Evolutionary conservation across 306 rosid species (phyloP).

Genomic region (Prunus mira): DNA sequence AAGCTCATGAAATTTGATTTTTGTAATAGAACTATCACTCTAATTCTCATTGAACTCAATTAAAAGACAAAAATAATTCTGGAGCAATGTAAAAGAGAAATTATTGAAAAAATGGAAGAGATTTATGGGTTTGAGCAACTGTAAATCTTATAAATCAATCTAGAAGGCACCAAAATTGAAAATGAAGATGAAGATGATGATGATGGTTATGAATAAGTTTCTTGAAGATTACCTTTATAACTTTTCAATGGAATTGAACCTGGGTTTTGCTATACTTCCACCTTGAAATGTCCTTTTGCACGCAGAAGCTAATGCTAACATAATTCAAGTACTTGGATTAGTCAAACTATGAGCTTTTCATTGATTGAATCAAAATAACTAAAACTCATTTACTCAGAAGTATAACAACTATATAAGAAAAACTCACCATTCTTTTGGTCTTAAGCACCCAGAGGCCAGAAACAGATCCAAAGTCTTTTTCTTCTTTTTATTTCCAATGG

Average conservation of each 20-base stretch:
- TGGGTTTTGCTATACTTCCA: background rate
- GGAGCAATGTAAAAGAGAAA: background rate
- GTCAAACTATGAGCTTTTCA: background rate
- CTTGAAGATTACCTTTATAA: background rate
- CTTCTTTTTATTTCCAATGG: background rate
- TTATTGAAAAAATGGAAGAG: background rate
- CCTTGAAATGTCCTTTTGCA: background rate
- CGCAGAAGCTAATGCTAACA: background rate
- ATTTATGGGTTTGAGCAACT: background rate
- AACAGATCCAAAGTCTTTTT: background rate
- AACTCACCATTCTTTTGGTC: background rate
- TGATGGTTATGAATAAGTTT: background rate
- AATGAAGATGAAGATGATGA: background rate
- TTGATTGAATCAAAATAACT: background rate
- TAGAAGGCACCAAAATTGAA: background rate
- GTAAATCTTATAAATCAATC: background rate
- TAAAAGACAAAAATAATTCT: background rate
- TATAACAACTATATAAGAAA: background rate
- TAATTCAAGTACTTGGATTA: background rate
- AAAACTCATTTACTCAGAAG: background rate
- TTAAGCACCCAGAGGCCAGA: conserved; percentile 3
- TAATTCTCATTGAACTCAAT: background rate
- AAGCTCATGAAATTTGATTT: background rate
- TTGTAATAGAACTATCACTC: background rate
- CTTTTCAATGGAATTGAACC: background rate